Evolutionary conservation across 1,284 basidiomycete species (phyloP).

Genomic region (Ustilago curta): DNA sequence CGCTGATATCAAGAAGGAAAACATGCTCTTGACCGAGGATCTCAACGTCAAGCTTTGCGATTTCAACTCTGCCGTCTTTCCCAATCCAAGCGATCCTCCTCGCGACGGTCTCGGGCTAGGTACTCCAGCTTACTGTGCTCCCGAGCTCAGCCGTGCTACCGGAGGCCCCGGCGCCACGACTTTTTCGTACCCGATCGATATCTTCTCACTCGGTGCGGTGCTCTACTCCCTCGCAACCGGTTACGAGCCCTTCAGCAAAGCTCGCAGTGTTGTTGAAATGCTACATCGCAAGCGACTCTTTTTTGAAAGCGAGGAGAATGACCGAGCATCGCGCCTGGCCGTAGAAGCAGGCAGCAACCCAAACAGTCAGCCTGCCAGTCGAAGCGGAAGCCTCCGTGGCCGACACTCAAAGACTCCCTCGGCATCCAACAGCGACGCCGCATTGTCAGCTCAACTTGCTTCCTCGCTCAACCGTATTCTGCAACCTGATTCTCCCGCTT

Average conservation of each 20-base stretch:
- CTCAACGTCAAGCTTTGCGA: slow-evolving; percentile 65
- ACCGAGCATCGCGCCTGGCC: slow-evolving; percentile 52
- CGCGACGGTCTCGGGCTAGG: slow-evolving; percentile 63
- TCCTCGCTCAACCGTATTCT: slow-evolving; percentile 21
- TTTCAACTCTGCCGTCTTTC: slow-evolving; percentile 67
- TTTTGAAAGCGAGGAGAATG: slow-evolving; percentile 65
- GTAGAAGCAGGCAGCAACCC: slow-evolving; percentile 51
- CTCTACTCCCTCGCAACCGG: slow-evolving; percentile 66
- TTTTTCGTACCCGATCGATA: slow-evolving; percentile 63
- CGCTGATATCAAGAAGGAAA: slow-evolving; percentile 67
- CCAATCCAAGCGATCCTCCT: slow-evolving; percentile 56
- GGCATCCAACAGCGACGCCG: slow-evolving; percentile 4
- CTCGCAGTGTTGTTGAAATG: slow-evolving; percentile 63
- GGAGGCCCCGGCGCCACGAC: slow-evolving; percentile 37
- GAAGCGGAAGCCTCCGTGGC: slow-evolving; percentile 47
- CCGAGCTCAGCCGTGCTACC: slow-evolving; percentile 59
- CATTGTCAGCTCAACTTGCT: slow-evolving; percentile 22
- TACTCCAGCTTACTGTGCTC: slow-evolving; percentile 66
- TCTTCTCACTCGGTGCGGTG: slow-evolving; percentile 65
- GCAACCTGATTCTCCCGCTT: slow-evolving; percentile 5
- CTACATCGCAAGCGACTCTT: slow-evolving; percentile 63
- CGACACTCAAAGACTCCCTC: slow-evolving; percentile 17
- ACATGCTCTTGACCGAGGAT: slow-evolving; percentile 61
- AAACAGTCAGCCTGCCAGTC: slow-evolving; percentile 40
- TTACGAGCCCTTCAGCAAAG: slow-evolving; percentile 60